Base-by-base conservation (phyloP, 2,329 filamentous ascomycete genomes). In the Coniochaeta sp. region DNA sequence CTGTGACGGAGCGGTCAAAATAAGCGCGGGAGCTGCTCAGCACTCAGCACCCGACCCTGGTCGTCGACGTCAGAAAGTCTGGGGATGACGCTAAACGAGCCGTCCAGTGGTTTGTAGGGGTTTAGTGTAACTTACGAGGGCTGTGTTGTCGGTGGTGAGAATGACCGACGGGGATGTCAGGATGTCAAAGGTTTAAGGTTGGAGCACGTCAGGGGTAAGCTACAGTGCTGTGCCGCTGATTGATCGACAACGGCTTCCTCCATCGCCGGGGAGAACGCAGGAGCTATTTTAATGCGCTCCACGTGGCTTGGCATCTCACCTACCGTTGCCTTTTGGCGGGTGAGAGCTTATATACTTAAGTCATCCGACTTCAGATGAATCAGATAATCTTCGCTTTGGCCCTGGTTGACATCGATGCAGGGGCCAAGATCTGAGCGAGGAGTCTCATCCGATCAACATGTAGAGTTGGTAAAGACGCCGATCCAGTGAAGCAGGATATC, bases 201-300 rank as follows among this genome's bases (percentile, higher is more conserved):
- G n/a, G n/a, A n/a, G n/a, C n/a, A n/a, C n/a, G 18, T 40, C 38
- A 42, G 38, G 38, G 38, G 38, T 42, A 42, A n/a, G 20, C 38
- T 42, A 22, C 38, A 42, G 38, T n/a, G n/a, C n/a, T n/a, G 33
- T 22, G 33, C 33, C 5, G 33, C 33, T 38, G 33, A 42, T 42
- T 42, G 38, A 42, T 42, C 38, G 38, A 26, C 38, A n/a, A 26
- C 38, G 38, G 38, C 38, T 18, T 42, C 38, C 13, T n/a, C 38
- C 38, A 42, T 24, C 18, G 38, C 38, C 38, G 38, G 38, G 2
- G 38, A n/a, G n/a, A n/a, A 42, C 20, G 38, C 38, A 42, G 38
- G 38, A 22, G 22, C 38, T 42, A 42, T 24, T 24, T 42, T 24
- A 42, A 42, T 42, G 38, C 38, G 8, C 38, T 24, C 38, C 38